Conservation (phyloP, 805 yeast species). For the Tetrapisispora phaffii region DNA sequence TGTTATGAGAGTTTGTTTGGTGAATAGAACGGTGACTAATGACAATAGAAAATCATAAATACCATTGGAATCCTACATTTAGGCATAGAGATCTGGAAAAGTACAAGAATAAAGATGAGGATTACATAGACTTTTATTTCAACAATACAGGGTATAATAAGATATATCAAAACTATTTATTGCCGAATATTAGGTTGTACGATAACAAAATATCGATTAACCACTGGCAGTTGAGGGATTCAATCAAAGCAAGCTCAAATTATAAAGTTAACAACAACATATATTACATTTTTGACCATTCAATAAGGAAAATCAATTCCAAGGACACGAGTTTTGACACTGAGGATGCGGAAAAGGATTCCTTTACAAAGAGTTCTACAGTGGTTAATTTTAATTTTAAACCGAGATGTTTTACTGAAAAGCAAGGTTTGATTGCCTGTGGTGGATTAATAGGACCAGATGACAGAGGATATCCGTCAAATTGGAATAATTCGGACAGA, state of each 20-base stretch:
- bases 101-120: constrained; percentile 1
- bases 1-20: background rate
- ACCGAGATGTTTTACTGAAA: constrained; percentile 61
- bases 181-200: constrained; percentile 26
- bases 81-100: background rate
- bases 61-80: background rate
- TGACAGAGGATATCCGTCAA: constrained; percentile 24
- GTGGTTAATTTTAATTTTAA: constrained; percentile 47
- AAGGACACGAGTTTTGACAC: background rate
- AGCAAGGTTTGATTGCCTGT: constrained; percentile 42
- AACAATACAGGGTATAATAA: constrained; percentile 22
- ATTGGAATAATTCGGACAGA: constrained; percentile 13
- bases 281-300: constrained; percentile 49
- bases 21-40: background rate
- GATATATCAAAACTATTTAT: constrained; percentile 26
- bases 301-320: constrained; percentile 39
- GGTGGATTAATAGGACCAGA: constrained; percentile 41
- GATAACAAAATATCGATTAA: constrained; percentile 27
- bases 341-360: background rate
- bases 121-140: constrained; percentile 17
- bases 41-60: background rate
- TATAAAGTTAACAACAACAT: constrained; percentile 32
- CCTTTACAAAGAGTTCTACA: constrained; percentile 22
- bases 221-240: constrained; percentile 79
- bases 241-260: constrained; percentile 44